phyloP scores from a whole-genome alignment of 2,329 filamentous ascomycete species.

The Cercospora brassicicola region DNA sequence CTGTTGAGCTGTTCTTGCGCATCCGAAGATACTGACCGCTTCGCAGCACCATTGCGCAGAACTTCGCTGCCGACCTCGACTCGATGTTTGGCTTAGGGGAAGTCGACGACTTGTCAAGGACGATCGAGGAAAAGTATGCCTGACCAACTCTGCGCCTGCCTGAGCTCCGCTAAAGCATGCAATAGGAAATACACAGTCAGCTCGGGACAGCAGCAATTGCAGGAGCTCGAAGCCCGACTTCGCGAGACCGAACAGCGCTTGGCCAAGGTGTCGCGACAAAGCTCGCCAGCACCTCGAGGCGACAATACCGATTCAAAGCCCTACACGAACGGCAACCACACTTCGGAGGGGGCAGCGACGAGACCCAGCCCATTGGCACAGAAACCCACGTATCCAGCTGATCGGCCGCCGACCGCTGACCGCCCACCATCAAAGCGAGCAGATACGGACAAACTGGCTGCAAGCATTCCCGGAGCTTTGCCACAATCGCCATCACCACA shows the following conservation, averaged over 20 bases:
- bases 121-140: slow-evolving; percentile 74
- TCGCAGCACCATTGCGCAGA: slow-evolving; percentile 76
- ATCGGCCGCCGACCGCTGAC: slow-evolving; percentile 29
- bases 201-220: slow-evolving; percentile 74
- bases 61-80: slow-evolving; percentile 82
- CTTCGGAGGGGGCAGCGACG: slow-evolving; percentile 21
- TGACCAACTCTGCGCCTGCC: neutral
- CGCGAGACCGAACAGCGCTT: slow-evolving; percentile 82
- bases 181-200: slow-evolving; percentile 75
- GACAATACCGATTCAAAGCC: slow-evolving; percentile 27
- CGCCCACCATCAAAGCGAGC: slow-evolving; percentile 28
- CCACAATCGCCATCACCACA: slow-evolving; percentile 25
- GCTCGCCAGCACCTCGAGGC: slow-evolving; percentile 30
- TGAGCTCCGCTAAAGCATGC: neutral
- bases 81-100: slow-evolving; percentile 85
- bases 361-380: slow-evolving; percentile 30
- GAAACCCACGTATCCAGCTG: slow-evolving; percentile 28
- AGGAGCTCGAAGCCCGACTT: slow-evolving; percentile 79
- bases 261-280: slow-evolving; percentile 36
- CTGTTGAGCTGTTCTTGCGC: neutral
- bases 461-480: slow-evolving; percentile 30
- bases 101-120: slow-evolving; percentile 69
- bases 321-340: slow-evolving; percentile 21
- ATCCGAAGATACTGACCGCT: neutral
- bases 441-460: slow-evolving; percentile 29